Evolutionary conservation across 2,329 filamentous ascomycete genomes (phyloP).

Genomic region (Venturia effusa): DNA sequence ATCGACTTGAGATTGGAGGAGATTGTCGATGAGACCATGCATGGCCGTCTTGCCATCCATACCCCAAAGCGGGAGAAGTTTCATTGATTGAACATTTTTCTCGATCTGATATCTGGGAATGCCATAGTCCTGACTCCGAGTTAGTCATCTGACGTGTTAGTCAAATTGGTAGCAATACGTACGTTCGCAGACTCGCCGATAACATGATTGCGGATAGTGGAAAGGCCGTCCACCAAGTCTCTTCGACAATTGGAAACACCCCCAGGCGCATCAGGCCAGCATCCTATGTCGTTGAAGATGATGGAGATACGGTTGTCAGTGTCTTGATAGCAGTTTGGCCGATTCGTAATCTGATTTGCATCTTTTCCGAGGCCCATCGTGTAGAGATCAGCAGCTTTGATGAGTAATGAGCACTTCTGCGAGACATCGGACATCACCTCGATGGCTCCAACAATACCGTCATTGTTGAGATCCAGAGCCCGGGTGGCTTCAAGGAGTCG

Average conservation of each 20-base stretch:
- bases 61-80: constrained; percentile 44
- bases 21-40: constrained; percentile 44
- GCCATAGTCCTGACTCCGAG: constrained; percentile 31
- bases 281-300: constrained; percentile 42
- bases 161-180: background rate
- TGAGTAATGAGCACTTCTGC: constrained; percentile 19
- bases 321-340: constrained; percentile 31
- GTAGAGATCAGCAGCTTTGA: constrained; percentile 31
- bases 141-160: background rate
- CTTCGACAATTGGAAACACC: constrained; percentile 45
- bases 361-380: constrained; percentile 33
- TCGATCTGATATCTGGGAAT: constrained; percentile 46
- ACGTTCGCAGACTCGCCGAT: constrained; percentile 43
- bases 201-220: constrained; percentile 44
- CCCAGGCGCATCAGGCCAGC: constrained; percentile 42
- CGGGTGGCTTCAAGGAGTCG: background rate
- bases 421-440: constrained; percentile 3
- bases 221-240: constrained; percentile 44
- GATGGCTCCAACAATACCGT: background rate
- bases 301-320: constrained; percentile 39
- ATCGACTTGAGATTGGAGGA: constrained; percentile 41
- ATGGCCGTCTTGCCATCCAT: constrained; percentile 42
- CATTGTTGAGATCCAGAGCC: background rate
- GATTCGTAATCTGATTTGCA: constrained; percentile 29
- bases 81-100: constrained; percentile 43